Conservation (phyloP, 352 stramenopile species). For the Globisporangium recalcitrans region DNA sequence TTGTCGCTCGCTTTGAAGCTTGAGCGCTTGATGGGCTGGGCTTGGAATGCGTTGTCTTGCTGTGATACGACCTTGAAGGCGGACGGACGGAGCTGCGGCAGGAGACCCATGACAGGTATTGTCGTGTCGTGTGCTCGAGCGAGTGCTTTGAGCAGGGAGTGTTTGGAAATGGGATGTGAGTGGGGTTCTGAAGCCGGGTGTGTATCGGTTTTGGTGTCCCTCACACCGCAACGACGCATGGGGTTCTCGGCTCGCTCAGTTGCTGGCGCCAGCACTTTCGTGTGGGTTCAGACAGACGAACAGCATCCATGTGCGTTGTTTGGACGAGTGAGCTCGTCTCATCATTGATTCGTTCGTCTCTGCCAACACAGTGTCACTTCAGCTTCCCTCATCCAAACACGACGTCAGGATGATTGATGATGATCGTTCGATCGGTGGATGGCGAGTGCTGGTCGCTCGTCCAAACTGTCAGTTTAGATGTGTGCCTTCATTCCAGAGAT, state of each 20-base stretch:
- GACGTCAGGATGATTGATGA: not conserved
- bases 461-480: not conserved
- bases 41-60: not conserved
- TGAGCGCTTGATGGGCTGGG: not conserved
- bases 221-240: not conserved
- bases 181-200: not conserved
- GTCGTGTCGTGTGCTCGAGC: not conserved
- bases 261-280: not conserved
- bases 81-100: slow-evolving; percentile 4
- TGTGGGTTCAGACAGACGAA: not conserved
- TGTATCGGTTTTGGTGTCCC: not conserved
- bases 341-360: not conserved
- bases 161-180: not conserved
- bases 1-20: not conserved
- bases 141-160: not conserved
- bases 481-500: too few relatives aligned
- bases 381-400: not conserved
- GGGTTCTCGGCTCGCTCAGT: not conserved
- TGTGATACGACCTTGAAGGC: slow-evolving; percentile 3
- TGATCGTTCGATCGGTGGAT: too few relatives aligned
- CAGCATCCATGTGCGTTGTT: not conserved
- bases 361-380: not conserved
- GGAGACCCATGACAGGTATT: not conserved
- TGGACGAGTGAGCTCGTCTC: not conserved
- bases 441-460: not conserved